These are phyloP conservation scores for Circinella minor DNA, from an alignment of 371 early-diverging fungal genomes.

Conservation along the genomic window DNA sequence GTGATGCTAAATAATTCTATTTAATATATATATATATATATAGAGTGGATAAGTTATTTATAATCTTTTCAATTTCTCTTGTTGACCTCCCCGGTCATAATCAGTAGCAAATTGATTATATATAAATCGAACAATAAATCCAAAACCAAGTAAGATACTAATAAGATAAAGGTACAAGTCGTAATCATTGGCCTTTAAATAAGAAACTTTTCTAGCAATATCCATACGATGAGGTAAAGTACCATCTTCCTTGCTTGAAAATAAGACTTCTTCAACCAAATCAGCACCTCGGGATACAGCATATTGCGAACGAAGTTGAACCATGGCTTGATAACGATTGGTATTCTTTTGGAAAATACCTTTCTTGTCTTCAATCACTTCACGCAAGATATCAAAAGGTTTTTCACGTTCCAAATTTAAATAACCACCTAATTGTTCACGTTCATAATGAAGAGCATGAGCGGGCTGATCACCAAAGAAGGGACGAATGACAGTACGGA, in stretches of 20 bases:
- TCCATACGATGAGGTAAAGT: constrained; percentile 19
- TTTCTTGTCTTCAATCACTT: neutral
- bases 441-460: constrained; percentile 17
- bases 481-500: constrained; percentile 33
- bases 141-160: neutral
- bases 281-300: constrained; percentile 27
- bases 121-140: neutral
- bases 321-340: constrained; percentile 18
- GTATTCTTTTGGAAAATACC: constrained; percentile 10
- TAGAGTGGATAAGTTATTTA: too few species aligned
- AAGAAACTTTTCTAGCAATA: constrained; percentile 29
- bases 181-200: constrained; percentile 28
- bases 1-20: too few species aligned
- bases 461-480: constrained; percentile 46
- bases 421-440: neutral
- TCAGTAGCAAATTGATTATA: neutral
- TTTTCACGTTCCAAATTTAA: neutral
- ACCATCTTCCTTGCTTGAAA: constrained; percentile 17
- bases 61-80: too few species aligned
- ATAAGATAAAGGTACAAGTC: constrained; percentile 22
- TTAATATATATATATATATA: too few species aligned
- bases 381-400: neutral
- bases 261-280: constrained; percentile 30
- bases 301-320: constrained; percentile 24
- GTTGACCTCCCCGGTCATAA: too few species aligned